These are phyloP conservation scores for Nemania bipapillata DNA, from an alignment of 2,329 filamentous ascomycete species.

Conservation along the genomic window DNA sequence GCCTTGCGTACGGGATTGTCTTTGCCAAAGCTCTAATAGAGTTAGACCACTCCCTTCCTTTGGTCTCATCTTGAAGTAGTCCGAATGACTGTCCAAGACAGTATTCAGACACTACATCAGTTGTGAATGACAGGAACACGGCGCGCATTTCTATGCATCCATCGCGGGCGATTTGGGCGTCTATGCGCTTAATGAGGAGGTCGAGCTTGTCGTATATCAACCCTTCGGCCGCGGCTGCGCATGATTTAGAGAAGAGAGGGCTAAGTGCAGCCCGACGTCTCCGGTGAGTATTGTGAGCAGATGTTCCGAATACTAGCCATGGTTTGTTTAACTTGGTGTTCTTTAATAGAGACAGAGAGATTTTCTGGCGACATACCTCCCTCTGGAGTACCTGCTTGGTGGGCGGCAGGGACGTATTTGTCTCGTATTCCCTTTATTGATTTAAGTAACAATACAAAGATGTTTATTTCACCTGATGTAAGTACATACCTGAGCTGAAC, in stretches of 20 bases:
- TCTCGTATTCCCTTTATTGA: slow-evolving; percentile 30
- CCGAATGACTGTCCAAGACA: slow-evolving; percentile 26
- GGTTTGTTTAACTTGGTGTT: neutral
- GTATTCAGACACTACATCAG: slow-evolving; percentile 33
- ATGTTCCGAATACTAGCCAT: slow-evolving; percentile 31
- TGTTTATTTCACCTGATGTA: neutral
- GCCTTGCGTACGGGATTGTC: slow-evolving; percentile 29
- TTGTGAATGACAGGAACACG: slow-evolving; percentile 19
- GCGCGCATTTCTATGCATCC: slow-evolving; percentile 29
- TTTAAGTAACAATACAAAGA: neutral
- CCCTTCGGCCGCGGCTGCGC: slow-evolving; percentile 17
- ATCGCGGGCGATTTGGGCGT: slow-evolving; percentile 26
- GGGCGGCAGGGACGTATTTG: slow-evolving; percentile 33
- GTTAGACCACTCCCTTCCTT: slow-evolving; percentile 18
- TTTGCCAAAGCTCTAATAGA: slow-evolving; percentile 23
- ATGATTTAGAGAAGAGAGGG: slow-evolving; percentile 33
- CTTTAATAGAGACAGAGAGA: neutral
- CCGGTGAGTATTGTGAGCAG: slow-evolving; percentile 30
- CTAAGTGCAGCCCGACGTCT: slow-evolving; percentile 31
- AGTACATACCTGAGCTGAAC: slow-evolving; percentile 28
- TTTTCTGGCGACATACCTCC: slow-evolving; percentile 23
- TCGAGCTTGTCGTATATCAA: slow-evolving; percentile 34
- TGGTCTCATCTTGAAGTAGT: slow-evolving; percentile 29
- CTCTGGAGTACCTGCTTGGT: slow-evolving; percentile 30
- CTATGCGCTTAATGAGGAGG: slow-evolving; percentile 22